phyloP scores from a whole-genome alignment of 75 land plant genomes.

The Selaginella moellendorffii region DNA sequence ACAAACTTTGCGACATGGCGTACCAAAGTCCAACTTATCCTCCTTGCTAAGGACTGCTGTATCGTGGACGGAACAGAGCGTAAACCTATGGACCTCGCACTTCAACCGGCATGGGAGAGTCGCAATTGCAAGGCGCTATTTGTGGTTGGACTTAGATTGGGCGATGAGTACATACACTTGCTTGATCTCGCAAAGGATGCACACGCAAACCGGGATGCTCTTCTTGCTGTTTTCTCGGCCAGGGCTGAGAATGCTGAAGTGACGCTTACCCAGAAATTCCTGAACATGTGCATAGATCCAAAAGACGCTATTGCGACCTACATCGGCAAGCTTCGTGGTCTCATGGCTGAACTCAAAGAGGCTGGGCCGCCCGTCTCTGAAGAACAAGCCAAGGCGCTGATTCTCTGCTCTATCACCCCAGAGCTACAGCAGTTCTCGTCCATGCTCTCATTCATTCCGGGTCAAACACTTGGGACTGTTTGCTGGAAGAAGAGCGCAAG shows the following conservation, averaged over 20 bases:
- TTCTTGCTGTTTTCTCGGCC: neutral
- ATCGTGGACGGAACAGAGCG: slow-evolving; percentile 2
- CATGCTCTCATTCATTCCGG: neutral
- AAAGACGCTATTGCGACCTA: neutral
- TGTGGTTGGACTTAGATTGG: neutral
- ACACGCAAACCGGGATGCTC: too few relatives aligned
- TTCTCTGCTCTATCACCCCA: neutral
- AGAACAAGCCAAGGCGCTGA: neutral
- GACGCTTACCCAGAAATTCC: neutral
- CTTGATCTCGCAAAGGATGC: neutral
- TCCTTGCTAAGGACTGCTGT: neutral
- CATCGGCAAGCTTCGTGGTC: neutral
- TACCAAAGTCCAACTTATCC: slow-evolving; percentile 1
- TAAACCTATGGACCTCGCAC: neutral
- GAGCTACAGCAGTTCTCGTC: neutral
- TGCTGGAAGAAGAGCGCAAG: slow-evolving; percentile 1
- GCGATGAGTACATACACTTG: slow-evolving; percentile 3
- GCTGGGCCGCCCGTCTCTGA: neutral
- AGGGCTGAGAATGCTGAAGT: neutral
- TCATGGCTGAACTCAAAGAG: neutral
- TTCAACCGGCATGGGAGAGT: neutral
- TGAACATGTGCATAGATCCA: neutral
- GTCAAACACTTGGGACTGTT: slow-evolving; percentile 4
- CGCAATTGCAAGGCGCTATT: neutral
- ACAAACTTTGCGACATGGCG: neutral